Evolutionary conservation across 2,329 filamentous ascomycete species (phyloP).

Genomic region (Zymoseptoria crescenta): DNA sequence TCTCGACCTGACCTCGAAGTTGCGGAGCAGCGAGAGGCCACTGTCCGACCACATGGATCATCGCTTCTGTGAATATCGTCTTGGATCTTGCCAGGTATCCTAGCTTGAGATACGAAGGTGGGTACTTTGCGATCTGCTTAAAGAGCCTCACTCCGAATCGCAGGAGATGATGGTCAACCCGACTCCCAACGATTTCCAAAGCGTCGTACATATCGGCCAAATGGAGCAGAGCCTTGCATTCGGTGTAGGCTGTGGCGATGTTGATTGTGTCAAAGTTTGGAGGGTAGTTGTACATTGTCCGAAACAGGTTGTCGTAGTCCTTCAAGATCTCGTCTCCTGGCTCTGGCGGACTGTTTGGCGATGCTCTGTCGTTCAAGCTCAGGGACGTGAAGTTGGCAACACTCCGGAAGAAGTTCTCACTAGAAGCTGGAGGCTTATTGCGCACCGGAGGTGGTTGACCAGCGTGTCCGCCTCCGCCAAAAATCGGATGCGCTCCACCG

Average conservation of each 20-base stretch:
- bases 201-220: constrained; percentile 95
- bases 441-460: constrained; percentile 42
- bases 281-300: constrained; percentile 90
- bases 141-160: constrained; percentile 86
- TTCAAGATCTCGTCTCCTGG: constrained; percentile 65
- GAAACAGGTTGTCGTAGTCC: constrained; percentile 93
- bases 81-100: constrained; percentile 78
- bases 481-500: constrained; percentile 18
- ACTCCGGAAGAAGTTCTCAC: constrained; percentile 73
- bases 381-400: constrained; percentile 68
- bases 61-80: constrained; percentile 66
- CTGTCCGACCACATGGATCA: constrained; percentile 90
- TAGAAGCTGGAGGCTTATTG: constrained; percentile 56
- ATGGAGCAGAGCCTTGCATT: constrained; percentile 82
- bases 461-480: constrained; percentile 34
- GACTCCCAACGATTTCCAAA: constrained; percentile 74
- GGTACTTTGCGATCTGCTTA: constrained; percentile 96
- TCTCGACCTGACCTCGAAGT: constrained; percentile 65
- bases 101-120: constrained; percentile 81
- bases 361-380: constrained; percentile 41
- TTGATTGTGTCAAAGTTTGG: constrained; percentile 76
- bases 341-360: constrained; percentile 40
- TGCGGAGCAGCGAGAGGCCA: constrained; percentile 79
- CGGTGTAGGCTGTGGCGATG: constrained; percentile 85
- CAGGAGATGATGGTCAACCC: constrained; percentile 87